A percentile compares a stretch with the other conserved stretches of the same genome.
Evolutionary conservation across 768 basidiomycete species (phyloP).

Genomic region (Gloeophyllum trabeum): DNA sequence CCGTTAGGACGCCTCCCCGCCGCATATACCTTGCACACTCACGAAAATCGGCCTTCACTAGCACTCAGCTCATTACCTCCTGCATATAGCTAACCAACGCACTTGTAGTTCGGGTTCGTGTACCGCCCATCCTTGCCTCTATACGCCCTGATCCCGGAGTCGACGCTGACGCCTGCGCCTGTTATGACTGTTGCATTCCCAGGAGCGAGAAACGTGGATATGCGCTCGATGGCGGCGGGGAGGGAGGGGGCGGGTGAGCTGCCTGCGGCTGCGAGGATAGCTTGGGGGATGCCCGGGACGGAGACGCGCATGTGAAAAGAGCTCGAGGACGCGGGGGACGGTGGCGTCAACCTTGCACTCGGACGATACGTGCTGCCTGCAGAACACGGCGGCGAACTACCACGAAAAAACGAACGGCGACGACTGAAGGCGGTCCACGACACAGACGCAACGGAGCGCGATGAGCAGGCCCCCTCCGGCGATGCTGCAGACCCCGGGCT

Average conservation of each 20-base stretch:
- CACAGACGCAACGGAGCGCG: too few species aligned
- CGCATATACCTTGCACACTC: not conserved
- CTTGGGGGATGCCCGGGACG: constrained; percentile 62
- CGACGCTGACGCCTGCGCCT: constrained; percentile 91
- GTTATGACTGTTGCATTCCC: constrained; percentile 74
- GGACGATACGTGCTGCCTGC: constrained; percentile 3
- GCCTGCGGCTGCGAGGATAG: constrained; percentile 34
- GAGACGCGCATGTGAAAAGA: constrained; percentile 60
- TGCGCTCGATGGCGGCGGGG: constrained; percentile 44
- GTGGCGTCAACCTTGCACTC: not conserved
- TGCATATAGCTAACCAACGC: constrained; percentile 16
- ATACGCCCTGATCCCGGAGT: constrained; percentile 94
- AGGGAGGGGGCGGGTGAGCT: constrained; percentile 26
- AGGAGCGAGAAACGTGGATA: constrained; percentile 50
- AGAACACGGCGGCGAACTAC: too few species aligned
- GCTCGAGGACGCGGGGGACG: too few species aligned
- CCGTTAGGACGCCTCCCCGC: not conserved
- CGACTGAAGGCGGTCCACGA: too few species aligned
- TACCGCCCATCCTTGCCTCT: constrained; percentile 77
- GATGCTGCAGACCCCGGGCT: constrained; percentile 63
- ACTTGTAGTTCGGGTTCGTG: constrained; percentile 88
- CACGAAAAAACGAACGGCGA: too few species aligned
- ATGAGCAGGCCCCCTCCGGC: constrained; percentile 32
- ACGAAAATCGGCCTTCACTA: constrained; percentile 15
- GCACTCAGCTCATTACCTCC: too few species aligned